Conservation (phyloP, 305 asterid species). For the Fraxinus dipetala region DNA sequence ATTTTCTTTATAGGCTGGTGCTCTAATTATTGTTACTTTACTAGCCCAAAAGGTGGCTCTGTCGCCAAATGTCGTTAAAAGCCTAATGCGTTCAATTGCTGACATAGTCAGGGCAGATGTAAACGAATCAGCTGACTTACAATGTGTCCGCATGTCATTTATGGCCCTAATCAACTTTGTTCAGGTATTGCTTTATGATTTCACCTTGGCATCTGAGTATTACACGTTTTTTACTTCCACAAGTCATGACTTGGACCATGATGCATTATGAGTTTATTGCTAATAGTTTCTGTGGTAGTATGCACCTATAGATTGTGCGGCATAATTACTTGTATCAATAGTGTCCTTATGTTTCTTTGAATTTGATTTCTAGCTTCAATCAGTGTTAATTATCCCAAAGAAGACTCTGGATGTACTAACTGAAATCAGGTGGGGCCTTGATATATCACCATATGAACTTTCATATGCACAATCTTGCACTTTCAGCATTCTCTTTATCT, state of each 20-base stretch:
- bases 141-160: conserved; percentile 69
- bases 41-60: conserved; percentile 73
- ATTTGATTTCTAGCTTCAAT: conserved; percentile 53
- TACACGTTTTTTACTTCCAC: conserved; percentile 3
- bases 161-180: conserved; percentile 74
- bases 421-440: conserved; percentile 55
- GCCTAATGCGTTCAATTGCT: conserved; percentile 66
- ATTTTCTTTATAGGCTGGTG: conserved; percentile 62
- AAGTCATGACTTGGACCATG: conserved; percentile 10
- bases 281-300: conserved; percentile 8
- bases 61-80: conserved; percentile 55
- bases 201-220: conserved; percentile 15
- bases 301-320: not conserved
- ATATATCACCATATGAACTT: conserved; percentile 10
- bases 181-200: conserved; percentile 52
- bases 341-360: conserved; percentile 19
- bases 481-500: not conserved
- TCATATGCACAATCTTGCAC: conserved; percentile 13
- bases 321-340: conserved; percentile 10
- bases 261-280: conserved; percentile 17
- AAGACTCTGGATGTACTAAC: conserved; percentile 57
- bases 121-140: conserved; percentile 58
- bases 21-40: conserved; percentile 78
- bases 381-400: conserved; percentile 68
- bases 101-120: conserved; percentile 59